Base-by-base conservation (phyloP, 2,329 filamentous ascomycete species). In the Alternaria arbusti region DNA sequence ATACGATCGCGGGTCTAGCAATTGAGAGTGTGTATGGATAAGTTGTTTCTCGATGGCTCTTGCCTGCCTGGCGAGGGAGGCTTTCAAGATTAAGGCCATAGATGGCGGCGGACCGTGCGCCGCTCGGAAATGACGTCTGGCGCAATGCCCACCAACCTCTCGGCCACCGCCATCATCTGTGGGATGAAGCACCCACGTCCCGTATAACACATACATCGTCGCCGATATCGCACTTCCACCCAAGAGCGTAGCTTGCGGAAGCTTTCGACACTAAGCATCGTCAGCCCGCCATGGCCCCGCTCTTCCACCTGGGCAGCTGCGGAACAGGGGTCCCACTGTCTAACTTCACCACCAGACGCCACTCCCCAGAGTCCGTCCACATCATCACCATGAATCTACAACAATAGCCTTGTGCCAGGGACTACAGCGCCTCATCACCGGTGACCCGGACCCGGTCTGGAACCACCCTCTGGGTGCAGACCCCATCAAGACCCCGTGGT, bases 301-400 rank as follows among this genome's bases (percentile, higher is more conserved):
- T 46, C 59, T 1, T 8, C 11, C n/a, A 40, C 26, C 20, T 36
- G 55, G 28, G 36, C 60, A 61, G 59, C 49, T 47, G 15, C 47
- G 26, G 28, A 49, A 47, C 54, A 52, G 52, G 57, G 59, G 43
- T 30, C 44, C 40, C 30, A 28, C 43, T 46, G 22, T 44, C 36
- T 22, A 61, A 68, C 65, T 56, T 65, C 59, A 54, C 65, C 58
- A 63, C 52, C 45, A 45, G 43, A 51, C 58, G 64, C 64, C 59
- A 61, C 68, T 26, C 56, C 55, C 22, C 43, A 59, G 30, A 64
- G 61, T 70, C 66, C 62, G 65, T 51, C 54, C 65, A 47, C 61
- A 43, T 55, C 57, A 40, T 49, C 20, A 17, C 20, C 55, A 57
- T 60, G 32, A 54, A 59, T 54, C 58, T 64, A 50, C 64, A 59